Percentiles rank a stretch among this genome's conserved stretches.
Conservation (phyloP, 306 rosid genomes). For the Notholithocarpus densiflorus region DNA sequence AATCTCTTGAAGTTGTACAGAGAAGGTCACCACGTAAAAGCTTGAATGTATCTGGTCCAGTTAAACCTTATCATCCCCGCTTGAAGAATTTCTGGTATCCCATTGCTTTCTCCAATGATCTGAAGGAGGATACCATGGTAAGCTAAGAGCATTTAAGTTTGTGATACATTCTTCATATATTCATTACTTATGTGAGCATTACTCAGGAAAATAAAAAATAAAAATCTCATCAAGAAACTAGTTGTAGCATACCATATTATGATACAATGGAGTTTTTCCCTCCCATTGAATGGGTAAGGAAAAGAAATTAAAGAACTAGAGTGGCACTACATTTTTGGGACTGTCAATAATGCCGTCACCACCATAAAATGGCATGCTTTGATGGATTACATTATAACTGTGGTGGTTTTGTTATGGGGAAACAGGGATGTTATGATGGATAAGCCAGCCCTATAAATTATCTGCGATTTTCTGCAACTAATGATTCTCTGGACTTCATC, state of each 20-base stretch:
- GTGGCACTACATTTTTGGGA: neutral
- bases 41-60: conserved; percentile 88
- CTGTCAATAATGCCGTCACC: neutral
- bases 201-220: neutral
- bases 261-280: no score
- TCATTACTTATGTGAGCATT: neutral
- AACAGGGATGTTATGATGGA: neutral
- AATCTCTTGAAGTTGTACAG: conserved; percentile 29
- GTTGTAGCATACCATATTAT: no score
- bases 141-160: conserved; percentile 8
- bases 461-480: neutral
- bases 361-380: neutral
- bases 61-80: conserved; percentile 75
- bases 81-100: conserved; percentile 99
- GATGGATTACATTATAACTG: neutral
- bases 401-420: no score
- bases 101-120: conserved; percentile 71
- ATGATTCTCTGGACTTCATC: conserved; percentile 13
- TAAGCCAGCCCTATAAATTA: neutral
- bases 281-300: no score
- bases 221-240: no score
- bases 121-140: conserved; percentile 90
- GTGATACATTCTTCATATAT: neutral
- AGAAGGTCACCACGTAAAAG: conserved; percentile 46
- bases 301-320: neutral